Evolutionary conservation across 495 filamentous ascomycete species (phyloP), one percentile per base, ranked within the genome.

Genomic region (Lophiostoma macrostomum): DNA sequence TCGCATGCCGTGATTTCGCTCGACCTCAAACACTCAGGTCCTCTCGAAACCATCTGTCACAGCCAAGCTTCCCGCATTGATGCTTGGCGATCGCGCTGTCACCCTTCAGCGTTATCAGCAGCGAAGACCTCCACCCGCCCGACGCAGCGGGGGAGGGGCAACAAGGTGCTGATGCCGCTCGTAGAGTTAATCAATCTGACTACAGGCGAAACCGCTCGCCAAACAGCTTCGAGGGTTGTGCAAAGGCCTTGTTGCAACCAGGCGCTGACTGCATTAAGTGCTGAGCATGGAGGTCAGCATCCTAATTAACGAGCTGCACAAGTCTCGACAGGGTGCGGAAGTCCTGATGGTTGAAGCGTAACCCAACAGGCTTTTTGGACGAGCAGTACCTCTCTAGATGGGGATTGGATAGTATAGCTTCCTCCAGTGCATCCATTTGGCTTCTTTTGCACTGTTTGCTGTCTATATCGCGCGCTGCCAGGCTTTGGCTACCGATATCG

Each of bases 191-290:
- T 58, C 39, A 44, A 56, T 42, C 25, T 56, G 53, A 56, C 47
- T 49, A 53, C 35, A 58, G 49, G 47, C 47, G 55, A 58, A 20
- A 23, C 29, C 28, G 23, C 36, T 51, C n/a, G 18, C 19, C 18
- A 19, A 35, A 25, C 8, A 28, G 22, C 28, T 11, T 22, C 7
- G 37, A 28, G 38, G 4, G 40, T 35, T 24, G 20, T 47, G 16
- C 41, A 29, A n/a, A n/a, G n/a, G n/a, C n/a, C n/a, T n/a, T 25
- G 38, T 39, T 37, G 37, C 31, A 19, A 22, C 13, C 36, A 44
- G 34, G 30, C 14, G 53, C 53, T 57, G 24, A 57, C 46, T 57
- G 53, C 53, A 38, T 57, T 38, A 23, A 49, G 47, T 58, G 55
- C 41, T 52, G 55, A 45, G 40, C 16, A 11, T 45, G 37, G 39